phyloP scores from a whole-genome alignment of 331 rosid species.

The Acacia pycnantha region DNA sequence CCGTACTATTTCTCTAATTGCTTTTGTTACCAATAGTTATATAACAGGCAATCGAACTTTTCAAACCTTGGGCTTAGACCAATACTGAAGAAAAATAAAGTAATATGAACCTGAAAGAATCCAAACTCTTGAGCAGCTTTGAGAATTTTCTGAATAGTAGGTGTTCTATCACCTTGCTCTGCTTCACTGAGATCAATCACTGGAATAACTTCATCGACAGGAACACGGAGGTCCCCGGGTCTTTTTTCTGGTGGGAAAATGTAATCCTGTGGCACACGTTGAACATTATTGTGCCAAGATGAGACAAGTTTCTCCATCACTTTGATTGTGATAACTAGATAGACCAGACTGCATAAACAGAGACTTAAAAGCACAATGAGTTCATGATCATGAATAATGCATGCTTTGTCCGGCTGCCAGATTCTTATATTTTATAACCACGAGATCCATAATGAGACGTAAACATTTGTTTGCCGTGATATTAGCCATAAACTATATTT shows the following conservation, averaged over 20 bases:
- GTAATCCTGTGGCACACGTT: background rate
- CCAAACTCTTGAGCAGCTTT: slow-evolving; percentile 1
- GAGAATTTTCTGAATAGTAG: background rate
- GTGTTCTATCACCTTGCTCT: background rate
- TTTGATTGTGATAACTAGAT: background rate
- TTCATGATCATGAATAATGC: background rate
- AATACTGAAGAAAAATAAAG: background rate
- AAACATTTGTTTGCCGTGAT: background rate
- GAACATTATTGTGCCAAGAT: slow-evolving; percentile 36
- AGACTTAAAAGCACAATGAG: background rate
- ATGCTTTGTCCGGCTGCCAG: background rate
- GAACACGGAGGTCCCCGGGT: background rate
- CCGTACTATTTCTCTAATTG: too few relatives aligned
- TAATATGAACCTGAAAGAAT: background rate
- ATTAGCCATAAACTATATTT: background rate
- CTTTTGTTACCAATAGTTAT: too few relatives aligned
- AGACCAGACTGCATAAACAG: background rate
- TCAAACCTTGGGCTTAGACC: background rate
- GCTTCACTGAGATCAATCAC: background rate
- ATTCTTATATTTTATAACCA: background rate
- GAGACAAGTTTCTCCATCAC: background rate
- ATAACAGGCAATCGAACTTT: background rate
- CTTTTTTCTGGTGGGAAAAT: background rate
- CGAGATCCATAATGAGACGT: background rate
- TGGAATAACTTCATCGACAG: background rate